A percentile compares a stretch with the other conserved stretches of the same genome.
These are phyloP conservation scores for Diaporthe citrichinensis DNA, from an alignment of 2,329 filamentous ascomycete species.

Conservation along the genomic window DNA sequence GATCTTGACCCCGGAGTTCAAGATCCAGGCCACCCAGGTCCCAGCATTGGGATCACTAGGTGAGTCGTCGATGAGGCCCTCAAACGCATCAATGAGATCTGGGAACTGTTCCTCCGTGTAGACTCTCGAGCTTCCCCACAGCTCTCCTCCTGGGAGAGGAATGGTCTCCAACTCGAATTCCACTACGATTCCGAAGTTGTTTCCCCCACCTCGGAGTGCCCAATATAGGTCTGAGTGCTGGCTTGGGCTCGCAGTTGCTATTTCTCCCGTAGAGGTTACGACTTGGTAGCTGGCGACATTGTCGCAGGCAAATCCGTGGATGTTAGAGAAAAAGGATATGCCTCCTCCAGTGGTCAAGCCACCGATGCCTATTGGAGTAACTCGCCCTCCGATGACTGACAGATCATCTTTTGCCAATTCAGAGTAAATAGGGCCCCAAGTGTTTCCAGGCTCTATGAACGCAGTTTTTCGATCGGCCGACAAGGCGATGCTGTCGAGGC, in stretches of 20 bases:
- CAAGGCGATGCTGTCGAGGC: background rate
- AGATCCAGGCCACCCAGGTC: conserved; percentile 49
- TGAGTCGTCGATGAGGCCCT: conserved; percentile 49
- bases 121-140: conserved; percentile 55
- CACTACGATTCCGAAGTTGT: conserved; percentile 70
- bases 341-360: conserved; percentile 32
- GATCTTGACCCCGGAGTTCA: conserved; percentile 45
- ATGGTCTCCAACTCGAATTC: conserved; percentile 61
- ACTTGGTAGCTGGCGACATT: conserved; percentile 44
- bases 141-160: conserved; percentile 48
- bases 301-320: conserved; percentile 26
- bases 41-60: conserved; percentile 53
- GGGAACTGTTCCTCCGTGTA: conserved; percentile 51
- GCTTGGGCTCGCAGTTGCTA: conserved; percentile 57
- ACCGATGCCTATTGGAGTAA: conserved; percentile 20
- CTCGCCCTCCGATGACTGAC: conserved; percentile 12
- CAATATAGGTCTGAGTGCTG: conserved; percentile 68
- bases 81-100: conserved; percentile 50
- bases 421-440: background rate
- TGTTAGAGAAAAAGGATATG: conserved; percentile 27
- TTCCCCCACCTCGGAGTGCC: conserved; percentile 68
- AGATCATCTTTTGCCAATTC: conserved; percentile 21
- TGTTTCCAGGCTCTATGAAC: conserved; percentile 3
- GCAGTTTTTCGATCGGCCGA: conserved; percentile 16
- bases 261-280: conserved; percentile 59